A percentile compares a stretch with the other conserved stretches of the same genome.
Evolutionary conservation across 139 green algal genomes (phyloP).

Genomic region (Asterochloris erici): DNA sequence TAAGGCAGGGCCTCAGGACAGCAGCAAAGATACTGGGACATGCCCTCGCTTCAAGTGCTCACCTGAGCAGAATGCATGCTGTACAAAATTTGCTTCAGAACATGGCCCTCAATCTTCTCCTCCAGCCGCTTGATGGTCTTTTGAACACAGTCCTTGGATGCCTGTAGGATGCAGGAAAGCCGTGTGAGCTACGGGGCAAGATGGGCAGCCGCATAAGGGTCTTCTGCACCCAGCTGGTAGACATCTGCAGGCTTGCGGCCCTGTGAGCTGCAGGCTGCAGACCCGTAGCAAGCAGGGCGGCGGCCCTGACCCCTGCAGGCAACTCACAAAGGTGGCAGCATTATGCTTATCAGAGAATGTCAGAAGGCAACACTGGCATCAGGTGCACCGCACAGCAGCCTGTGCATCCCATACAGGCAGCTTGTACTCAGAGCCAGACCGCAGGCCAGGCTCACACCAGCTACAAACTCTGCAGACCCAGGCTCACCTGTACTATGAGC

Average conservation of each 20-base stretch:
- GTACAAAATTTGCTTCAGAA: slow-evolving; percentile 71
- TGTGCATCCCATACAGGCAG: not conserved
- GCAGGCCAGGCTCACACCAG: not conserved
- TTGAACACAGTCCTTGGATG: slow-evolving; percentile 90
- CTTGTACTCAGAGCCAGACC: not conserved
- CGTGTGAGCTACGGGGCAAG: not conserved
- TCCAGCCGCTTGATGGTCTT: slow-evolving; percentile 95
- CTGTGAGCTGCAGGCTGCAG: too few relatives aligned
- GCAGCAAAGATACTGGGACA: too few relatives aligned
- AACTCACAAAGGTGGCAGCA: too few relatives aligned
- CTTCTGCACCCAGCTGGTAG: too few relatives aligned
- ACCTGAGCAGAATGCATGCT: slow-evolving; percentile 53
- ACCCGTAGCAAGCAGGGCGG: too few relatives aligned
- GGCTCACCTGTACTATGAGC: slow-evolving; percentile 62
- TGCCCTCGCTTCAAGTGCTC: not conserved
- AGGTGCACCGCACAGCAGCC: too few relatives aligned
- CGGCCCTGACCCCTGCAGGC: too few relatives aligned
- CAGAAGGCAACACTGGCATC: too few relatives aligned
- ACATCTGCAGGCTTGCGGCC: too few relatives aligned
- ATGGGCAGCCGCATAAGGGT: not conserved
- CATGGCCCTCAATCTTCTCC: slow-evolving; percentile 66
- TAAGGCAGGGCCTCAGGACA: too few relatives aligned
- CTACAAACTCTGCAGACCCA: not conserved
- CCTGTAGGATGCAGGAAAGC: slow-evolving; percentile 33
- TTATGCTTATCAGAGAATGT: too few relatives aligned